Conservation (phyloP, 495 filamentous ascomycete species). For the Extremus antarcticus region DNA sequence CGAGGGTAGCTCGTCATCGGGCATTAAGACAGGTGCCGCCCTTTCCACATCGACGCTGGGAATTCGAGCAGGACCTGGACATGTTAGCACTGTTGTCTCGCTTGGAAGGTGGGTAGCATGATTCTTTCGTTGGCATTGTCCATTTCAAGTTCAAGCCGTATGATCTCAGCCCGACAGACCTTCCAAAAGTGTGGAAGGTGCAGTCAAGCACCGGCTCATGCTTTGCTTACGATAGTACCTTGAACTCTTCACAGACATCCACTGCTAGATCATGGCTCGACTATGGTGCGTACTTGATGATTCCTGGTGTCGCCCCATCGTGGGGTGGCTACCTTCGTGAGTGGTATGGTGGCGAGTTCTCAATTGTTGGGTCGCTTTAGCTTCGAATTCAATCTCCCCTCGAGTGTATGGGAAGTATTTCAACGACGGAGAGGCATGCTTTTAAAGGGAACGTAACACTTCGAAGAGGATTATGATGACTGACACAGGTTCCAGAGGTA, state of each 20-base stretch:
- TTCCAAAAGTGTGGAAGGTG: neutral
- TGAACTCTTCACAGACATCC: conserved; percentile 9
- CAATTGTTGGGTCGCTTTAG: too few relatives aligned
- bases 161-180: conserved; percentile 64
- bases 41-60: conserved; percentile 16
- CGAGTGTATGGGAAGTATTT: too few relatives aligned
- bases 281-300: neutral
- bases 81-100: conserved; percentile 10
- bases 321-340: too few relatives aligned
- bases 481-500: too few relatives aligned
- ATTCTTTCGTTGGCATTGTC: conserved; percentile 94
- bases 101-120: conserved; percentile 48
- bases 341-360: too few relatives aligned
- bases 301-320: neutral
- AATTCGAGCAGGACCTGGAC: neutral
- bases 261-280: neutral
- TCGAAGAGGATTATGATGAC: too few relatives aligned
- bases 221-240: conserved; percentile 17
- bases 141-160: conserved; percentile 96
- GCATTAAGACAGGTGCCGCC: conserved; percentile 1
- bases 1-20: neutral
- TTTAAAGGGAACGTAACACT: too few relatives aligned
- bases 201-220: conserved; percentile 22
- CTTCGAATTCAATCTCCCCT: too few relatives aligned
- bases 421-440: too few relatives aligned